These are phyloP conservation scores for Camellia lanceoleosa DNA, from an alignment of 148 eudicot genomes.

Conservation along the genomic window DNA sequence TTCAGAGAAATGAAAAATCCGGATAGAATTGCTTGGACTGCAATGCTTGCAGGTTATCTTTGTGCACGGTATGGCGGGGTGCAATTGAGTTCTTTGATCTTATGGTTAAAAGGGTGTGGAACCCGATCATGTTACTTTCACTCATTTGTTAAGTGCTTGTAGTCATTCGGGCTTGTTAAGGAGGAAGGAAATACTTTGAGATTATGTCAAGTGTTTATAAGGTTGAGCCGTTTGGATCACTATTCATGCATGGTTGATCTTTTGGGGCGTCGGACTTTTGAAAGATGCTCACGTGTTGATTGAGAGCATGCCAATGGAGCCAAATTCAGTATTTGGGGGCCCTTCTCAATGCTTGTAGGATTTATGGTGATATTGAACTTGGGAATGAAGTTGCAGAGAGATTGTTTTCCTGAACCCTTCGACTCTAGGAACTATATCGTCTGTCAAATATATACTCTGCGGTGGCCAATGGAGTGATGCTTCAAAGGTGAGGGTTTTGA, in stretches of 20 bases:
- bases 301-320: constrained; percentile 42
- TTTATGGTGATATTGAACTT: constrained; percentile 34
- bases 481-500: constrained; percentile 35
- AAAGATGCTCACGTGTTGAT: constrained; percentile 34
- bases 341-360: constrained; percentile 40
- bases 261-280: constrained; percentile 39
- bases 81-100: constrained; percentile 31
- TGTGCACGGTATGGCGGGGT: constrained; percentile 36
- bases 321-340: constrained; percentile 48
- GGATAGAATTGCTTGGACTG: constrained; percentile 46
- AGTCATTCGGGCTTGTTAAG: constrained; percentile 47
- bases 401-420: constrained; percentile 32
- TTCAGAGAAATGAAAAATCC: constrained; percentile 29
- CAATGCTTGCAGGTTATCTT: constrained; percentile 42
- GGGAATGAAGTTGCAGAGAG: constrained; percentile 48
- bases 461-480: constrained; percentile 40
- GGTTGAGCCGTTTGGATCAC: constrained; percentile 38
- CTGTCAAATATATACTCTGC: constrained; percentile 42
- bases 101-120: constrained; percentile 32
- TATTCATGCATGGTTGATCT: constrained; percentile 53
- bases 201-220: constrained; percentile 34
- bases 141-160: constrained; percentile 49
- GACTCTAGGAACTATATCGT: constrained; percentile 37
- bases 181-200: constrained; percentile 33
- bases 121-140: constrained; percentile 49